Conservation (phyloP, 305 asterid species). For the Fraxinus platypoda region DNA sequence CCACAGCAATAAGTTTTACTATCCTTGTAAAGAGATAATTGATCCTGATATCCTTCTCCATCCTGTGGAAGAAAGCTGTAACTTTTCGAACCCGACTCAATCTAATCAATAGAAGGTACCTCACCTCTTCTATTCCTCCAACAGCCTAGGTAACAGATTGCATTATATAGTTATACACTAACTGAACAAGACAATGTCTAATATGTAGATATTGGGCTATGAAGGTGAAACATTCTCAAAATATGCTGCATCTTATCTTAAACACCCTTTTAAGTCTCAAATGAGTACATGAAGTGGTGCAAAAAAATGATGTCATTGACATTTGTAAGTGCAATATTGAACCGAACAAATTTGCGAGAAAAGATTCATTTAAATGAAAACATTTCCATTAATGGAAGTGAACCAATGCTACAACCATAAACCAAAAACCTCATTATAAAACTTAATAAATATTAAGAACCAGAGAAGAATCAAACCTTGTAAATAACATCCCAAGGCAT, state of each 20-base stretch:
- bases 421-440: not conserved
- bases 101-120: slow-evolving; percentile 81
- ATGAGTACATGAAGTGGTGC: not conserved
- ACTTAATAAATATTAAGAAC: not conserved
- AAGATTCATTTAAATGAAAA: not conserved
- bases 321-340: not conserved
- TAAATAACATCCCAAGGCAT: slow-evolving; percentile 94
- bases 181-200: not conserved
- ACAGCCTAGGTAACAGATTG: slow-evolving; percentile 38
- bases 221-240: not conserved
- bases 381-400: not conserved
- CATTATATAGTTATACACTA: not conserved
- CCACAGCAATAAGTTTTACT: slow-evolving; percentile 69
- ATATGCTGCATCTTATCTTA: not conserved
- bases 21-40: slow-evolving; percentile 82
- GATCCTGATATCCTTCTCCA: slow-evolving; percentile 88
- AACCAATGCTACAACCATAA: not conserved
- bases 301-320: not conserved
- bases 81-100: slow-evolving; percentile 72
- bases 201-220: not conserved
- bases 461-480: slow-evolving; percentile 48
- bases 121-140: slow-evolving; percentile 67
- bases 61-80: slow-evolving; percentile 47
- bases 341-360: not conserved
- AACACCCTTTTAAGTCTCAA: not conserved